Conservation (phyloP, 345 rosid genomes). For the Populus alba region DNA sequence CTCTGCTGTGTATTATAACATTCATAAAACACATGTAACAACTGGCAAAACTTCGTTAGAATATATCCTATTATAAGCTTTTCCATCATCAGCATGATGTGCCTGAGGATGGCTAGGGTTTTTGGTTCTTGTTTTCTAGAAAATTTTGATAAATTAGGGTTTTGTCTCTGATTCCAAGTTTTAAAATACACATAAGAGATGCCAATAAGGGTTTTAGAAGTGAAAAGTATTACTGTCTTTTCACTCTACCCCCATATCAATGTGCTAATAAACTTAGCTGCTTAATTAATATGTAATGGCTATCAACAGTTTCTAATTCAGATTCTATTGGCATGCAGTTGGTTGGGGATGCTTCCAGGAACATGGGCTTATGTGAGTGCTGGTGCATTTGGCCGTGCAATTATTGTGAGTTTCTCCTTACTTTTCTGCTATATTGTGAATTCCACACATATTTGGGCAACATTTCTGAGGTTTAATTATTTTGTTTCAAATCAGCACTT, state of each 20-base stretch:
- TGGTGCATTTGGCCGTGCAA: conserved; percentile 91
- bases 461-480: neutral
- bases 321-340: conserved; percentile 49
- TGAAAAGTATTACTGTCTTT: neutral
- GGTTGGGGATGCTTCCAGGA: conserved; percentile 99
- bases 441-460: neutral
- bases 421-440: neutral
- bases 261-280: neutral
- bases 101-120: neutral
- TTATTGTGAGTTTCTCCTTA: conserved; percentile 57
- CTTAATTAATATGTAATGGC: neutral
- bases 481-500: neutral
- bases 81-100: neutral
- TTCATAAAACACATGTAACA: neutral
- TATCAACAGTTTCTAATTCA: conserved; percentile 12
- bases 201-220: neutral
- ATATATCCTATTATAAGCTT: neutral
- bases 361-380: conserved; percentile 99
- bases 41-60: neutral
- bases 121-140: neutral
- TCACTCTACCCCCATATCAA: neutral
- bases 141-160: neutral
- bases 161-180: neutral
- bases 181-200: neutral
- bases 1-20: neutral